Conservation (phyloP, 257 asterid genomes). For the Przewalskia tangutica region DNA sequence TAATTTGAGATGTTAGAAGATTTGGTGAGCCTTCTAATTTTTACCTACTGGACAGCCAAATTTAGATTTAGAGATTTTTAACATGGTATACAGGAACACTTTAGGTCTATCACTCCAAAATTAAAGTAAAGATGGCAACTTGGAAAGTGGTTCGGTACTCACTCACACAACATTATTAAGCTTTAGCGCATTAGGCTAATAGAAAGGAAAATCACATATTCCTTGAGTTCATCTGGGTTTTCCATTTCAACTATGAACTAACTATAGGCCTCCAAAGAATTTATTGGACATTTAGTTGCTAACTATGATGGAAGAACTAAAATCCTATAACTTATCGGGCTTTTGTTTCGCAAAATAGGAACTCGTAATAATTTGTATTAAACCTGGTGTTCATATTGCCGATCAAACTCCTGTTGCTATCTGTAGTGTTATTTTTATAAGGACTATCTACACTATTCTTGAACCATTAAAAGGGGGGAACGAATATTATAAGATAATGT, state of each 20-base stretch:
- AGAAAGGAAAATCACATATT: background rate
- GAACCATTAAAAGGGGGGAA: background rate
- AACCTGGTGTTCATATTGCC: background rate
- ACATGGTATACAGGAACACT: background rate
- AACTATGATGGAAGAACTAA: background rate
- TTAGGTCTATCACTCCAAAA: background rate
- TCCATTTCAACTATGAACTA: background rate
- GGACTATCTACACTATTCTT: background rate
- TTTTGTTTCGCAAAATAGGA: background rate
- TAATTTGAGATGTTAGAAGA: background rate
- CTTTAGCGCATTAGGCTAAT: background rate
- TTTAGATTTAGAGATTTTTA: background rate
- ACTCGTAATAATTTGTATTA: background rate
- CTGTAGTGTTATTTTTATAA: background rate
- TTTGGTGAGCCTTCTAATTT: background rate
- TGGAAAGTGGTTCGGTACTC: background rate
- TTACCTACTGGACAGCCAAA: background rate
- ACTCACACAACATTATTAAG: background rate
- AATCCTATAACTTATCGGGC: background rate
- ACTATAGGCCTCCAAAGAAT: background rate
- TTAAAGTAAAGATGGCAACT: background rate
- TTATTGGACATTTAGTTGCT: background rate
- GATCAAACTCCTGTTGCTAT: background rate
- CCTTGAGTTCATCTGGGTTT: background rate
- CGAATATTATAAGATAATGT: background rate